Base-by-base conservation (phyloP, 345 rosid genomes). In the Syzygium aromaticum region DNA sequence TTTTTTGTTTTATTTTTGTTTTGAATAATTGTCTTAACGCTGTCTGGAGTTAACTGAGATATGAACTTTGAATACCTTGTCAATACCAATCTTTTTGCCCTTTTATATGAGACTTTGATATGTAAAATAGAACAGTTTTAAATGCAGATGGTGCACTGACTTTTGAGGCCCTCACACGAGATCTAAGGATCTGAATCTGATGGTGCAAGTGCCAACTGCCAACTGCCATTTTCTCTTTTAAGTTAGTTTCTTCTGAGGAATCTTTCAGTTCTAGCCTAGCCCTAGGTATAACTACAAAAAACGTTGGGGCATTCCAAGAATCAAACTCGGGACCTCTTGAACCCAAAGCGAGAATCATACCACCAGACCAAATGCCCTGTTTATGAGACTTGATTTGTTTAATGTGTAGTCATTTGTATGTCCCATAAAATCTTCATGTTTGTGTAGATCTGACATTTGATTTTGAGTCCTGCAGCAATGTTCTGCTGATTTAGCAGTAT, bases 291-390 rank as follows among this genome's bases (percentile, higher is more conserved):
- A 30, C 3, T 19, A 43, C 9, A 80, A 73, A 19, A 52, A 33
- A 7, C 11, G 54, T 15, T 15, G 95, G 94, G 97, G 93, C 95
- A 91, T 94, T 94, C 94, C 90, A 91, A 93, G 96, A 95, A 95
- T 95, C 90, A 89, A 94, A 94, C 96, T 96, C 92, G 88, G 93
- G 97, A 95, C 96, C 96, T 94, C 96, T 97, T 92, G 93, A 97
- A 94, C 96, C 96, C 96, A 90, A 94, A 96, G 96, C 93, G 89
- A 95, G 96, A 94, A 95, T 94, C 95, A 93, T 96, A 93, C 97
- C 96, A 94, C 96, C 94, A 93, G 95, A 94, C 80, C 96, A 95
- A 93, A 93, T 94, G 95, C 94, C 97, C 94, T 73, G 80, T 73
- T 64, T 33, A 73, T 33, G 80, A 40, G 49, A 38, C 14, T 73